These are phyloP conservation scores for Ophiostoma piceae DNA, from an alignment of 2,329 filamentous ascomycete species.

Conservation along the genomic window DNA sequence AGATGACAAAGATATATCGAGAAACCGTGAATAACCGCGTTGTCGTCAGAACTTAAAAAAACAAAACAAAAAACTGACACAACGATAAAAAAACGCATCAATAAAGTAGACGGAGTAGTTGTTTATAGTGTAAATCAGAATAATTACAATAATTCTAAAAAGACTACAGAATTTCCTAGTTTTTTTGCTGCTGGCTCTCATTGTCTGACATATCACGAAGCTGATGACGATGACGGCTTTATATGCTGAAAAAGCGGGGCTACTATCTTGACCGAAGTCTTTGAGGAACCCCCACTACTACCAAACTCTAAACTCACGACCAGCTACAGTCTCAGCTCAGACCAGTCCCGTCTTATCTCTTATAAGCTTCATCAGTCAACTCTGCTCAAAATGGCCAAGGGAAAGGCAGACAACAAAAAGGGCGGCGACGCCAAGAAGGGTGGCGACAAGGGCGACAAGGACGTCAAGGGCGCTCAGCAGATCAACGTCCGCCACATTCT, in stretches of 20 bases:
- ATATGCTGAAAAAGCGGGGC: background rate
- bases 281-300: background rate
- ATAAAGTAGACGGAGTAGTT: no score
- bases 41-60: no score
- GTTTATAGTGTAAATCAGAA: no score
- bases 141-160: no score
- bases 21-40: no score
- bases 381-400: slow-evolving; percentile 27
- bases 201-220: background rate
- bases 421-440: slow-evolving; percentile 21
- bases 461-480: slow-evolving; percentile 29
- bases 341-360: no score
- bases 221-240: background rate
- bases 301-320: background rate
- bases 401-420: slow-evolving; percentile 28
- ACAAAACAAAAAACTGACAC: no score
- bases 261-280: background rate
- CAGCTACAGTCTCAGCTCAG: background rate
- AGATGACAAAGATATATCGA: no score
- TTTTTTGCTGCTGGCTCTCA: no score
- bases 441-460: slow-evolving; percentile 24
- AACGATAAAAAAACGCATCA: no score
- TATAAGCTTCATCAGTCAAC: no score
- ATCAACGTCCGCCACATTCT: slow-evolving; percentile 73
- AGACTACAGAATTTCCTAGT: no score